Percentiles rank a stretch among this genome's conserved stretches.
Conservation (phyloP, 1,139 yeast species). For the Geotrichum aggregatum region DNA sequence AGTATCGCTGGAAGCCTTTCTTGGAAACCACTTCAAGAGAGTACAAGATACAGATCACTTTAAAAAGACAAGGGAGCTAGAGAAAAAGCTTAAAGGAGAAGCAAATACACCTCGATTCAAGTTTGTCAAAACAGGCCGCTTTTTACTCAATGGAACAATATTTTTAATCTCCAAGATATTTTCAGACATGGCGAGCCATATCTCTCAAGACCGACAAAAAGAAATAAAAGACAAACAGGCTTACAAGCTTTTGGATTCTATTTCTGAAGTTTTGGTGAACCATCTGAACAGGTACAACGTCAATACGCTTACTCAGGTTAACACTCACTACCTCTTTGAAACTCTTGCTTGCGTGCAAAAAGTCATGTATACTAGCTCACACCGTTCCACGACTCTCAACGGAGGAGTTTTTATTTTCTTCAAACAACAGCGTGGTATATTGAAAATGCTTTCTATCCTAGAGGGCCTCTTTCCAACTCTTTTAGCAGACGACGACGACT, state of each 20-base stretch:
- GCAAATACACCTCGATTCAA: slow-evolving; percentile 10
- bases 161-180: slow-evolving; percentile 30
- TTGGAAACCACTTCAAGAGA: slow-evolving; percentile 21
- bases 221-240: slow-evolving; percentile 12
- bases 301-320: slow-evolving; percentile 8
- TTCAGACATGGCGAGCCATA: slow-evolving; percentile 28
- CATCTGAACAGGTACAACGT: slow-evolving; percentile 25
- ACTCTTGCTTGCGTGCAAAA: slow-evolving; percentile 24
- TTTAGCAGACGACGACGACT: slow-evolving; percentile 16
- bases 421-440: slow-evolving; percentile 35
- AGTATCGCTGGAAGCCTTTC: slow-evolving; percentile 24
- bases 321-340: slow-evolving; percentile 11
- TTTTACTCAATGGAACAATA: slow-evolving; percentile 31
- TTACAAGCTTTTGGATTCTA: slow-evolving; percentile 23
- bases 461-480: slow-evolving; percentile 23
- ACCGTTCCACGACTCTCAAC: slow-evolving; percentile 22
- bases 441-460: slow-evolving; percentile 29
- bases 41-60: slow-evolving; percentile 29
- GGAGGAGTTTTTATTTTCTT: slow-evolving; percentile 34
- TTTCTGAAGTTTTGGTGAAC: slow-evolving; percentile 31
- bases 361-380: slow-evolving; percentile 29
- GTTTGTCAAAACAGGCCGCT: slow-evolving; percentile 32
- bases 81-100: slow-evolving; percentile 24
- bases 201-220: slow-evolving; percentile 6
- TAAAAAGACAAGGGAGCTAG: slow-evolving; percentile 31